Percentiles rank a stretch among this genome's conserved stretches.
Evolutionary conservation across 2,329 filamentous ascomycete species (phyloP).

Genomic region (Tolypocladium endophyticum): DNA sequence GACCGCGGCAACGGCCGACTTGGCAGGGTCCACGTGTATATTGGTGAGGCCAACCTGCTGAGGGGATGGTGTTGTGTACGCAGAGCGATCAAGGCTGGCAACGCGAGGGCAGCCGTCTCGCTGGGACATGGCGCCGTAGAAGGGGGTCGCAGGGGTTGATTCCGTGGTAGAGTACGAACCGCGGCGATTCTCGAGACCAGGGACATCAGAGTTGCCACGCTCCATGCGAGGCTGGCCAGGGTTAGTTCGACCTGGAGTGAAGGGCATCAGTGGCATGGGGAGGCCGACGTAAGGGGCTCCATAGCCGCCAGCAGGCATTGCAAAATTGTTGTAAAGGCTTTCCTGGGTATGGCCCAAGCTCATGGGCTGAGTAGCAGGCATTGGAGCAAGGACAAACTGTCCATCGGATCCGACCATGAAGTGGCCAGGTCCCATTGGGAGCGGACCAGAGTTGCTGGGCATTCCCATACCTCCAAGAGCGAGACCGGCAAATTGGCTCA

Average conservation of each 20-base stretch:
- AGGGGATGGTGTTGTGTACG: conserved; percentile 58
- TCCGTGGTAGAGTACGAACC: conserved; percentile 60
- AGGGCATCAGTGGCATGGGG: conserved; percentile 33
- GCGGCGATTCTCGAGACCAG: conserved; percentile 53
- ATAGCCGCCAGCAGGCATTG: conserved; percentile 21
- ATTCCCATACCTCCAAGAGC: conserved; percentile 24
- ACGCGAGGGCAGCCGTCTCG: conserved; percentile 51
- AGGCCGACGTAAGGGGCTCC: conserved; percentile 25
- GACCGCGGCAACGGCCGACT: conserved; percentile 26
- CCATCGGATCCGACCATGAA: conserved; percentile 29
- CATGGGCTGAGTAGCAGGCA: conserved; percentile 22
- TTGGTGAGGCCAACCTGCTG: conserved; percentile 40
- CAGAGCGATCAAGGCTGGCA: conserved; percentile 48
- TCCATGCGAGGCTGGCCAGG: conserved; percentile 35
- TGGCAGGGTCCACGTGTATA: conserved; percentile 29
- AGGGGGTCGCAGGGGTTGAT: conserved; percentile 55
- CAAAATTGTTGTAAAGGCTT: conserved; percentile 20
- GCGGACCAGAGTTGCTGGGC: conserved; percentile 14
- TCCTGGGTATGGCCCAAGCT: conserved; percentile 23
- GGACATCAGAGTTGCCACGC: conserved; percentile 41
- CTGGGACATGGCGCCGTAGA: conserved; percentile 47
- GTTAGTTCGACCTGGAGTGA: conserved; percentile 39
- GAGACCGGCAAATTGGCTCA: conserved; percentile 26
- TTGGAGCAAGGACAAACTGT: conserved; percentile 25
- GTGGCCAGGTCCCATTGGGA: conserved; percentile 22